A percentile compares a stretch with the other conserved stretches of the same genome.
Evolutionary conservation across 192 early-diverging fungal genomes (phyloP).

Genomic region (Glomus cerebriforme): DNA sequence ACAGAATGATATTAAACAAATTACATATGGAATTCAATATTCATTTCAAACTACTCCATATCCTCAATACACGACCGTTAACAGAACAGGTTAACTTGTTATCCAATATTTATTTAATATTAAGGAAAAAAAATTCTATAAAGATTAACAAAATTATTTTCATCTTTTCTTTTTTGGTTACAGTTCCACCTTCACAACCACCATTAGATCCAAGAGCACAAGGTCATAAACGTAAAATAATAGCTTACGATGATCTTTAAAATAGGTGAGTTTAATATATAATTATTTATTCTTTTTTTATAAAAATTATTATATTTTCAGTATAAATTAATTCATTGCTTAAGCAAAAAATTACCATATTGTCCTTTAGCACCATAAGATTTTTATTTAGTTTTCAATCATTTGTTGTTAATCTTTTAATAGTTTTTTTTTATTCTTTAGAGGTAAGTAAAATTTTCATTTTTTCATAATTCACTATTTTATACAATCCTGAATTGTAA

Average conservation of each 20-base stretch:
- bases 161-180: background rate
- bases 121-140: background rate
- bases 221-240: conserved; percentile 22
- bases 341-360: no score
- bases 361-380: no score
- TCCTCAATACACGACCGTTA: background rate
- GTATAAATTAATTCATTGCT: no score
- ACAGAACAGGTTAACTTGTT: background rate
- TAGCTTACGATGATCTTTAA: conserved; percentile 30
- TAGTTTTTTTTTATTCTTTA: no score
- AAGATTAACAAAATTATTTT: background rate
- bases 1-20: conserved; percentile 14
- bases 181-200: background rate
- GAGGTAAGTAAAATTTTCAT: background rate
- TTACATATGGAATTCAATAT: background rate
- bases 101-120: background rate
- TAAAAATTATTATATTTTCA: no score
- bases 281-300: no score
- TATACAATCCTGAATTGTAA: background rate
- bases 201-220: conserved; percentile 14
- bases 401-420: background rate
- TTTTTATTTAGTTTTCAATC: background rate
- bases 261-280: background rate
- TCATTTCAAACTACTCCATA: background rate
- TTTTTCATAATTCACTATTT: background rate